Base-by-base conservation (phyloP, 371 early-diverging fungal genomes). In the Globomyces sp. region DNA sequence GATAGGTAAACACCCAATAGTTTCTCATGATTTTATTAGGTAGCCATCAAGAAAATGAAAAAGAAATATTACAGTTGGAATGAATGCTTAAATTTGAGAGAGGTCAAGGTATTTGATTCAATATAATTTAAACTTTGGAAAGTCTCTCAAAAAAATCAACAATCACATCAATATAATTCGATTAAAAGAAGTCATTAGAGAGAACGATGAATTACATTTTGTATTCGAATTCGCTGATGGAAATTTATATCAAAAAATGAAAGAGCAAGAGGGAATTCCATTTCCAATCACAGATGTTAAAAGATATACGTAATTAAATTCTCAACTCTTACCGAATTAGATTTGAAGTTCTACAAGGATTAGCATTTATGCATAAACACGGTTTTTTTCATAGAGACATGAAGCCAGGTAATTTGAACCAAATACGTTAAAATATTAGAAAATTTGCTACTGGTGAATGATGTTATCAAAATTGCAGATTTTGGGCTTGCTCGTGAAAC, bases 21-120 rank as follows among this genome's bases (percentile, higher is more conserved):
- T 24, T 24, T 24, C 24, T 24, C 34, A 52, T 47, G 5, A 37
- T 43, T 52, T 60, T 45, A 34, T 46, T 45, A 91, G 93, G 91
- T 96, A 2, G 97, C 97, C 6, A 91, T 96, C 62, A 96, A 96
- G 76, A 86, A 89, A 63, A 95, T 96, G 93, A 94, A 95, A 79
- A 88, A 91, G 72, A 92, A 90, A 66, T 91, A 89, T 67, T 82
- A 81, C 41, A 83, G 85, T 1, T 83, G 85, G 76, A 85, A 90
- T 8, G 92, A 92, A 69, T 91, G 91, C 58, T 78, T 86, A 34
- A 85, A 85, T 6, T 80, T 95, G 53, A 84, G 90, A 49, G 94
- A 95, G 71, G 86, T 92, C 58, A 86, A 89, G 72, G 80, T 78
- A 49, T 11, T 63, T 49, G 36, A 58, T 45, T 39, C 47, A 58